phyloP scores from a whole-genome alignment of 2,329 filamentous ascomycete species.

The Scedosporium boydii region DNA sequence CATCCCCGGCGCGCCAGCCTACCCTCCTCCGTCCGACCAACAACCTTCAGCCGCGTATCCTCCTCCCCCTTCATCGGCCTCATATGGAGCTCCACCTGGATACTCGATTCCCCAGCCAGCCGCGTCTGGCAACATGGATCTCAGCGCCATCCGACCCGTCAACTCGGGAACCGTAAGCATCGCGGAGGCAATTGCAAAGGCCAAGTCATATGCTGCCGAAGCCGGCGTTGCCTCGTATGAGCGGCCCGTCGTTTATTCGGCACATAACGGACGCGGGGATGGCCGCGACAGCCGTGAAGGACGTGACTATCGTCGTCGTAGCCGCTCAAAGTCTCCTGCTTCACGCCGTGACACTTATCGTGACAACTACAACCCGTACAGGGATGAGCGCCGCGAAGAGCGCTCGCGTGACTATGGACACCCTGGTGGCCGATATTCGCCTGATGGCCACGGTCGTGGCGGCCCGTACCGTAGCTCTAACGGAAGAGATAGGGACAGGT shows the following conservation, averaged over 20 bases:
- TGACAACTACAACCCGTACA: slow-evolving; percentile 72
- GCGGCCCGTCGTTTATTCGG: slow-evolving; percentile 37
- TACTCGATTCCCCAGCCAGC: slow-evolving; percentile 57
- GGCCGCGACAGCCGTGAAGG: slow-evolving; percentile 36
- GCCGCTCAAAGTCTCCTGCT: slow-evolving; percentile 65
- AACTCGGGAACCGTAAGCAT: slow-evolving; percentile 77
- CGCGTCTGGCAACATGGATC: slow-evolving; percentile 65
- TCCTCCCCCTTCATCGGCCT: slow-evolving; percentile 25
- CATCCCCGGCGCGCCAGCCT: slow-evolving; percentile 22
- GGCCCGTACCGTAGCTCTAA: slow-evolving; percentile 45
- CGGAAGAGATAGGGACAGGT: slow-evolving; percentile 46
- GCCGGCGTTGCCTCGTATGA: slow-evolving; percentile 62
- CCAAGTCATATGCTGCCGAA: slow-evolving; percentile 71
- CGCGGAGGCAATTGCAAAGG: slow-evolving; percentile 75
- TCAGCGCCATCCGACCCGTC: slow-evolving; percentile 70
- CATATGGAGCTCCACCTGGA: slow-evolving; percentile 24
- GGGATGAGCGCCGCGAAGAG: slow-evolving; percentile 73
- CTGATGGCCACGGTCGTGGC: slow-evolving; percentile 36
- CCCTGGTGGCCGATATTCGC: slow-evolving; percentile 41
- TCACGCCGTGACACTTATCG: slow-evolving; percentile 59
- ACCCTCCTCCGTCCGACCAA: slow-evolving; percentile 11
- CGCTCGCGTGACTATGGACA: slow-evolving; percentile 40
- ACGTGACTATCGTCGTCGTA: slow-evolving; percentile 27
- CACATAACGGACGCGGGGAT: slow-evolving; percentile 18
- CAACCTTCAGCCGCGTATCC: slow-evolving; percentile 21